phyloP scores from a whole-genome alignment of 225 moss, liverwort and hornwort genomes.

The Ulota crispa region DNA sequence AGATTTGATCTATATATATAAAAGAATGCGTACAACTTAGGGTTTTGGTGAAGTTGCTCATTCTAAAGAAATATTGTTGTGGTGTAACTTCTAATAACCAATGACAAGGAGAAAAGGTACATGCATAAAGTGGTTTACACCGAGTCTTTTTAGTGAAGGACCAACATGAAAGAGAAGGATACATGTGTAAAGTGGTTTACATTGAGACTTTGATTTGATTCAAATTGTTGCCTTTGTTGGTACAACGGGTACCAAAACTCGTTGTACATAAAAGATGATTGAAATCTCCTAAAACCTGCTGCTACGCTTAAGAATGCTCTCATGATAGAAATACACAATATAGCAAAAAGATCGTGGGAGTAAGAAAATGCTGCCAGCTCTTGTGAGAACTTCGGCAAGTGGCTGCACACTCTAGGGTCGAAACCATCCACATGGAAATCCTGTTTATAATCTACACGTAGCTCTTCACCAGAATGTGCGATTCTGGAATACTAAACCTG shows the following conservation, averaged over 20 bases:
- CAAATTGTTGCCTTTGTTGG: too few species aligned
- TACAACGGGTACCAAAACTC: too few species aligned
- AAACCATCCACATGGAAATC: slow-evolving; percentile 5
- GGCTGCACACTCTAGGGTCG: not conserved
- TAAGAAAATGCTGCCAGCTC: not conserved
- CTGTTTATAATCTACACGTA: slow-evolving; percentile 19
- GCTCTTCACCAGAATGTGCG: slow-evolving; percentile 22
- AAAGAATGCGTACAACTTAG: too few species aligned
- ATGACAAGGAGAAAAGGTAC: too few species aligned
- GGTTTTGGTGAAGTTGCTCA: too few species aligned
- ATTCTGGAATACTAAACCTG: slow-evolving; percentile 18
- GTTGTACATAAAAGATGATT: not conserved
- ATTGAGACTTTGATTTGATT: too few species aligned
- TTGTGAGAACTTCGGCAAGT: not conserved
- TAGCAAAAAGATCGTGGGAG: not conserved
- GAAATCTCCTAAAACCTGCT: not conserved
- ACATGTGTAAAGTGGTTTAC: too few species aligned
- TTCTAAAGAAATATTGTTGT: too few species aligned
- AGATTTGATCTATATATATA: not conserved
- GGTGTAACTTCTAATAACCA: too few species aligned
- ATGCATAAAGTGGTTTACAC: too few species aligned
- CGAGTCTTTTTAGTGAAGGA: too few species aligned
- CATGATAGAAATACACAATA: not conserved
- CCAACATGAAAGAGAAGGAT: too few species aligned
- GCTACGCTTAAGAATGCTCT: not conserved